Base-by-base conservation (phyloP, 768 basidiomycete species). In the Psilocybe cubensis region DNA sequence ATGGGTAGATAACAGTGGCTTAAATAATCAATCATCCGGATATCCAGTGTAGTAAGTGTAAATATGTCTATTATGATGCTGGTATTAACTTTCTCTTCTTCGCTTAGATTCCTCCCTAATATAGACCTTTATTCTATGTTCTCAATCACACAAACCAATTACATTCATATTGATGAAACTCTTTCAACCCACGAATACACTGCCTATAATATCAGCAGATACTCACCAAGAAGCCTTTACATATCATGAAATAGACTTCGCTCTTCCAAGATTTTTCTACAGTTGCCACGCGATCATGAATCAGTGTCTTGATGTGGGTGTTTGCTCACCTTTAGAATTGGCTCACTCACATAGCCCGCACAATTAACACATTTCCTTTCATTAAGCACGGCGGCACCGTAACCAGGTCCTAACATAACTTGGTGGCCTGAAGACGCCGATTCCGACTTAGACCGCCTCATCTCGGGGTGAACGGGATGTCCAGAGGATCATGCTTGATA, bases 101-200 rank as follows among this genome's bases (percentile, higher is more conserved):
- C 12, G 25, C 23, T 56, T 54, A 58, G 56, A 58, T 57, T 55
- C 60, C 41, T 44, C 56, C n/a, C 53, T 60, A 64, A 54, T 57
- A 52, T 60, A 57, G 46, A 52, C 47, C 33, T 51, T 43, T 43
- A 58, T 46, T 41, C 47, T 40, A 50, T 20, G 45, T 18, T 7
- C 27, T 27, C 25, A 18, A 31, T 49, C 52, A 28, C 52, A 41
- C 51, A 43, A n/a, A 38, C 27, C 28, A 18, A 45, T 20, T 44
- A 28, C 14, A 4, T 38, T 38, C 35, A 47, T 29, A 41, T n/a
- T 24, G 42, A 57, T 10, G 27, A 33, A 24, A 41, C 49, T 23
- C 23, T 38, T 57, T 51, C 31, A 20, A 44, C 42, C 31, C 49
- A 45, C 56, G 42, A 29, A 51, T 25, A 42, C 28, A 20, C 20